Evolutionary conservation across 805 yeast species (phyloP).

Genomic region (Kluyveromyces dobzhanskii): DNA sequence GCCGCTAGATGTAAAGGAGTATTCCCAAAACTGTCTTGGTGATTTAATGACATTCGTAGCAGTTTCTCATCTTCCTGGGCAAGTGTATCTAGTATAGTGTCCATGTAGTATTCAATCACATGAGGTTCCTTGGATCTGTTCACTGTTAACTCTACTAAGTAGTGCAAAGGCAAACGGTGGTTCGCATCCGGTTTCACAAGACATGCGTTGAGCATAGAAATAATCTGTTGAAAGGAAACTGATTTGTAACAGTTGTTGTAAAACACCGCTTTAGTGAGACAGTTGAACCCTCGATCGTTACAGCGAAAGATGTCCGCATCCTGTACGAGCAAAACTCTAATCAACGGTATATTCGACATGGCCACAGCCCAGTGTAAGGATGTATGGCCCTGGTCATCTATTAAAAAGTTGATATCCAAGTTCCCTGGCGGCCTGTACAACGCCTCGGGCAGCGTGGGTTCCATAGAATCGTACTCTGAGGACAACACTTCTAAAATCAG

Average conservation of each 20-base stretch:
- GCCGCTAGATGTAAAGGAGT: constrained; percentile 78
- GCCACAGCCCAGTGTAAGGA: constrained; percentile 84
- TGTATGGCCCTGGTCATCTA: constrained; percentile 76
- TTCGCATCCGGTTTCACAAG: constrained; percentile 62
- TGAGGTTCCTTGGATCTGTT: constrained; percentile 39
- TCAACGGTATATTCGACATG: constrained; percentile 56
- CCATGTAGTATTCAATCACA: constrained; percentile 49
- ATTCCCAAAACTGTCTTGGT: constrained; percentile 75
- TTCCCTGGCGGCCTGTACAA: constrained; percentile 51
- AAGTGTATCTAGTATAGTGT: constrained; percentile 38
- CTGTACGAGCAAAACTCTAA: constrained; percentile 45
- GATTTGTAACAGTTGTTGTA: constrained; percentile 68
- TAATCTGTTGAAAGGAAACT: constrained; percentile 47
- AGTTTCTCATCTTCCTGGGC: constrained; percentile 33
- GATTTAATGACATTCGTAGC: constrained; percentile 55
- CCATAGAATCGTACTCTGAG: constrained; percentile 24
- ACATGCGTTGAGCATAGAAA: constrained; percentile 56
- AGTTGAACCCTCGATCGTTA: constrained; percentile 55
- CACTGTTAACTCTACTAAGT: constrained; percentile 48
- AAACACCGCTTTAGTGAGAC: constrained; percentile 58
- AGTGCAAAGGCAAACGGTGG: constrained; percentile 69
- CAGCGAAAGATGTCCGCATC: constrained; percentile 52
- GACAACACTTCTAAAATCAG: constrained; percentile 26
- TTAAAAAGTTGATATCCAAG: constrained; percentile 56
- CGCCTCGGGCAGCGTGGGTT: constrained; percentile 28